phyloP scores from a whole-genome alignment of 257 asterid species.

The Primulina huaijiensis region DNA sequence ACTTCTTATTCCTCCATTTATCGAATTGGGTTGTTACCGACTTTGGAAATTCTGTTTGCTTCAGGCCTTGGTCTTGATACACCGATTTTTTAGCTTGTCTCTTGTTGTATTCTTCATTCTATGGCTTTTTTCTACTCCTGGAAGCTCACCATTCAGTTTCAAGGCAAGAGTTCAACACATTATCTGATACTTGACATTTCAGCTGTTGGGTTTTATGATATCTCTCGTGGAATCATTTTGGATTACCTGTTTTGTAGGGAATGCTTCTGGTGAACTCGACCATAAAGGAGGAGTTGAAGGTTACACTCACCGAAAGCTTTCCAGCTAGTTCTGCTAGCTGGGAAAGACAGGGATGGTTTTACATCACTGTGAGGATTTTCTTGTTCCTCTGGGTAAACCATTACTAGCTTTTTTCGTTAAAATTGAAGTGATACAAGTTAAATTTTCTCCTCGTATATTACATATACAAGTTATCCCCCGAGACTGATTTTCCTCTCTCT shows the following conservation, averaged over 20 bases:
- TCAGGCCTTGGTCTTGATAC: constrained; percentile 88
- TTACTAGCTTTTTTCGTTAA: constrained; percentile 23
- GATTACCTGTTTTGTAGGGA: constrained; percentile 43
- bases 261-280: constrained; percentile 42
- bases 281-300: constrained; percentile 59
- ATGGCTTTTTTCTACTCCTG: constrained; percentile 76
- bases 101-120: constrained; percentile 77
- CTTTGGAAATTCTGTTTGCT: constrained; percentile 27
- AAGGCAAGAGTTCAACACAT: constrained; percentile 46
- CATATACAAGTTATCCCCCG: constrained; percentile 13
- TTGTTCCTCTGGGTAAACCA: constrained; percentile 88
- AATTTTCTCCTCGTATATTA: background rate
- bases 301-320: constrained; percentile 40
- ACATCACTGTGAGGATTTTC: constrained; percentile 71
- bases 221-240: constrained; percentile 14
- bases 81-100: constrained; percentile 79
- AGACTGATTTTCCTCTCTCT: constrained; percentile 13
- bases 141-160: constrained; percentile 43
- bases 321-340: constrained; percentile 50
- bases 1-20: too few species aligned
- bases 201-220: constrained; percentile 10
- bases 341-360: constrained; percentile 79
- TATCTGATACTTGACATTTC: constrained; percentile 14
- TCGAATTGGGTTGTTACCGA: too few species aligned
- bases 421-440: constrained; percentile 9